Percentiles rank a stretch among this genome's conserved stretches.
phyloP scores from a whole-genome alignment of 306 rosid genomes.

The Boehmeria nivea region DNA sequence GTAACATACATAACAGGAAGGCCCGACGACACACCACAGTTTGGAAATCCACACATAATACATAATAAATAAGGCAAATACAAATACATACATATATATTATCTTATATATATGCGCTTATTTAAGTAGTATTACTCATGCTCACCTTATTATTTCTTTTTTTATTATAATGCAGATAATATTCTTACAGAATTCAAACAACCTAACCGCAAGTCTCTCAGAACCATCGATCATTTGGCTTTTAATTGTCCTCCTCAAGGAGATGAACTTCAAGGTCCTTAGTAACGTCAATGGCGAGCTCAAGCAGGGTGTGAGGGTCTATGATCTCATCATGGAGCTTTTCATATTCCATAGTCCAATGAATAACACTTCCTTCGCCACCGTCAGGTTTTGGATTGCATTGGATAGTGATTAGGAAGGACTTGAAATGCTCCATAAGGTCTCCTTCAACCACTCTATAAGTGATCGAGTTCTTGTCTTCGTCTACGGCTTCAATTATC shows the following conservation, averaged over 20 bases:
- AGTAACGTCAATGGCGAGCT: slow-evolving; percentile 4
- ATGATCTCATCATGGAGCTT: slow-evolving; percentile 26
- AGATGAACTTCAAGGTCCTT: slow-evolving; percentile 28
- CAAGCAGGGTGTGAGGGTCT: slow-evolving; percentile 34
- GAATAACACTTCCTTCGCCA: slow-evolving; percentile 26
- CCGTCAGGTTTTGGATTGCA: slow-evolving; percentile 20
- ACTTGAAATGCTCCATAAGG: slow-evolving; percentile 22
- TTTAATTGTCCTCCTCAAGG: slow-evolving; percentile 2
- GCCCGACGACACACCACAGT: too few species aligned
- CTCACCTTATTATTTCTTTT: too few species aligned
- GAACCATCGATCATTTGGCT: too few species aligned
- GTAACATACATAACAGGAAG: too few species aligned
- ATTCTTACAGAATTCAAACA: too few species aligned
- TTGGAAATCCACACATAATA: too few species aligned
- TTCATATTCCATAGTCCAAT: slow-evolving; percentile 38
- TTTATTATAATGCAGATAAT: too few species aligned
- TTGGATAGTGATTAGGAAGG: slow-evolving; percentile 11
- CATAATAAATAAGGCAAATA: too few species aligned
- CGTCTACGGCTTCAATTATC: slow-evolving; percentile 31
- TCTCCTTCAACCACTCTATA: slow-evolving; percentile 25
- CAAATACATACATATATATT: too few species aligned
- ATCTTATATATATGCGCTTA: too few species aligned
- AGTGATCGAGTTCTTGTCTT: slow-evolving; percentile 19
- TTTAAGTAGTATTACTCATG: too few species aligned
- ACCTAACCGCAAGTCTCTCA: too few species aligned